Evolutionary conservation across 257 asterid species (phyloP), one percentile per base, ranked within the genome.

Genomic region (Parsonsia alboflavescens): DNA sequence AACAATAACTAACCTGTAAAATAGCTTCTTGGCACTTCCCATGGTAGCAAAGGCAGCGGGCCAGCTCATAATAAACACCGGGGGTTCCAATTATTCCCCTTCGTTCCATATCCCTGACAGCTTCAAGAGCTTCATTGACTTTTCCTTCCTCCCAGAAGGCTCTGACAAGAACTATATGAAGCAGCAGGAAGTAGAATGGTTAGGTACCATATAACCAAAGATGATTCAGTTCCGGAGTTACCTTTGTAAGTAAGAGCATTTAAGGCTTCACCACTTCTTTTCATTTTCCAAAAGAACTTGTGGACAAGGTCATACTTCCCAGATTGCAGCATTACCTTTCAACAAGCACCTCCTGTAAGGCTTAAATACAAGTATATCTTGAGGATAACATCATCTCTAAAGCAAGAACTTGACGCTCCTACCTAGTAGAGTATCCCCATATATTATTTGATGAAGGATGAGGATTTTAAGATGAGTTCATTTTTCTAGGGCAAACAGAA

Each of bases 11-110:
- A 82, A 95, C 97, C 99, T 95, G 97, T 72, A 83, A 49, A 70
- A 85, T 73, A 46, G 96, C 96, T 74, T 92, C 96, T 86, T 85
- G 84, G 91, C 92, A 86, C 84, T 86, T 87, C 77, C 98, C 98
- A 81, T 90, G 83, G 84, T 85, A 87, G 90, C 97, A 90, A 84
- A 95, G 99, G 84, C 99, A 95, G 48, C 99, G 88, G 81, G 98
- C 98, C 39, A 95, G 86, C 83, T 95, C 99, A 74, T 88, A 92
- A 82, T 95, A 95, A n/a, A 95, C 97, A 80, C 89, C 84, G 49
- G 96, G 81, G 4, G 77, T 84, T 80, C 98, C 99, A 71, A 90
- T 81, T 50, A 95, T 80, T 33, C 99, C 99, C 78, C 90, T 89
- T 79, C 82, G 84, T 84, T 92, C 98, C 99, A 95, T 92, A 70